Evolutionary conservation across 768 basidiomycete genomes (phyloP).

Genomic region (Pleurotus citrinopileatus): DNA sequence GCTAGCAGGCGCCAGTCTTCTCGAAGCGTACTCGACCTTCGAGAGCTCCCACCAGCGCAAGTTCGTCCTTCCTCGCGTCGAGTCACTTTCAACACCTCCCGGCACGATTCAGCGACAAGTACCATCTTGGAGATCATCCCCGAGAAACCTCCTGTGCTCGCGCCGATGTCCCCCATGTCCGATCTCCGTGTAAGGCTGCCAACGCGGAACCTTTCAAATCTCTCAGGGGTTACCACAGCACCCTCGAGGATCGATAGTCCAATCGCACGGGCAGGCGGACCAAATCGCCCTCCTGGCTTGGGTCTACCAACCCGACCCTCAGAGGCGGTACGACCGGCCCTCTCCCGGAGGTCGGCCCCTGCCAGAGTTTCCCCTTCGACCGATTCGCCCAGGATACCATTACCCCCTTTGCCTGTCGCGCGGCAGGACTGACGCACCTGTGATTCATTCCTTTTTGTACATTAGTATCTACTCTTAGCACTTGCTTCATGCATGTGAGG

Average conservation of each 20-base stretch:
- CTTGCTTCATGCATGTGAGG: no score
- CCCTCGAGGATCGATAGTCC: neutral
- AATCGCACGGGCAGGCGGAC: neutral
- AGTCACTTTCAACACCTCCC: neutral
- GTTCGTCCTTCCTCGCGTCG: neutral
- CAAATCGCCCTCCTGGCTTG: neutral
- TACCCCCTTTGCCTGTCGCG: neutral
- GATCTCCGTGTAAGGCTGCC: neutral
- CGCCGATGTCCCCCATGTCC: conserved; percentile 4
- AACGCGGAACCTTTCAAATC: neutral
- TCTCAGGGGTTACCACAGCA: neutral
- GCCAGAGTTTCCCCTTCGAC: neutral
- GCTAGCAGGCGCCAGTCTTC: neutral
- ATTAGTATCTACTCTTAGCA: no score
- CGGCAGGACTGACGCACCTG: conserved; percentile 1
- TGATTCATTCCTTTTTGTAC: neutral
- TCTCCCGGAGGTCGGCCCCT: neutral
- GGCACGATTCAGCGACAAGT: neutral
- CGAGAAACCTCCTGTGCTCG: conserved; percentile 4
- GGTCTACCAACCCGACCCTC: neutral
- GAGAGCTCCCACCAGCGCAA: neutral
- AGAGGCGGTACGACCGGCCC: conserved; percentile 1
- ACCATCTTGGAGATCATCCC: neutral
- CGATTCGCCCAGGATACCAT: neutral
- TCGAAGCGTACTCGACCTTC: neutral